A percentile compares a stretch with the other conserved stretches of the same genome.
These are phyloP conservation scores for Nothomitra cinnamomea DNA, from an alignment of 2,329 filamentous ascomycete genomes.

Conservation along the genomic window DNA sequence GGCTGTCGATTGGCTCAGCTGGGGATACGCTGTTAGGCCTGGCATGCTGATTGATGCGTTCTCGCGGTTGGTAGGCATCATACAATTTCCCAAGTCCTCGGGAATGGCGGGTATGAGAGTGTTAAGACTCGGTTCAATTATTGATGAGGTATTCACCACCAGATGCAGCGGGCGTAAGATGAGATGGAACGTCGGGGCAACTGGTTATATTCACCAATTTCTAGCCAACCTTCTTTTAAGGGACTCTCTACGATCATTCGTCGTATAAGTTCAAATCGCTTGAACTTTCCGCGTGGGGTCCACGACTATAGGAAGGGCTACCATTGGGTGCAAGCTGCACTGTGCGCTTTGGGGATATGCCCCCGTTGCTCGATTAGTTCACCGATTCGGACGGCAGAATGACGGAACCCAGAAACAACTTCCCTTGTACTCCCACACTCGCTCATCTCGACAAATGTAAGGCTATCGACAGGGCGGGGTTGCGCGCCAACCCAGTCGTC, in stretches of 20 bases:
- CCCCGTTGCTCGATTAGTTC: not conserved
- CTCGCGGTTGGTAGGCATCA: slow-evolving; percentile 3
- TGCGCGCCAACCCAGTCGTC: not conserved
- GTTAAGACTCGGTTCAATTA: not conserved
- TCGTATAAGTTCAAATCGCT: too few species aligned
- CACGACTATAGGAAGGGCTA: not conserved
- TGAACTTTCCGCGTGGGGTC: not conserved
- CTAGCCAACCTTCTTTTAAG: not conserved
- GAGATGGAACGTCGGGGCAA: slow-evolving; percentile 1
- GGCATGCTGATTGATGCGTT: slow-evolving; percentile 10
- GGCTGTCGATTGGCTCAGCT: slow-evolving; percentile 6
- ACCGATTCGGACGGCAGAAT: not conserved
- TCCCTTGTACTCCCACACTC: slow-evolving; percentile 4
- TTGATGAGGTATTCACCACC: not conserved
- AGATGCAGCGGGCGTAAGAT: slow-evolving; percentile 1
- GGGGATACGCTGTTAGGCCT: slow-evolving; percentile 6
- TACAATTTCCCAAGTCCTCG: not conserved
- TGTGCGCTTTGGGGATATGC: not conserved
- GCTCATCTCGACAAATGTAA: slow-evolving; percentile 2
- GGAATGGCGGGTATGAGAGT: not conserved
- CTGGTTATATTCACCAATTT: slow-evolving; percentile 3
- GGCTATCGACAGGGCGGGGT: not conserved
- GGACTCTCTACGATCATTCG: not conserved
- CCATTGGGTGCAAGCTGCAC: not conserved
- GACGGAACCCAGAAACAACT: not conserved